Base-by-base conservation (phyloP, 176 grass and related monocot species). In the Lolium perenne region DNA sequence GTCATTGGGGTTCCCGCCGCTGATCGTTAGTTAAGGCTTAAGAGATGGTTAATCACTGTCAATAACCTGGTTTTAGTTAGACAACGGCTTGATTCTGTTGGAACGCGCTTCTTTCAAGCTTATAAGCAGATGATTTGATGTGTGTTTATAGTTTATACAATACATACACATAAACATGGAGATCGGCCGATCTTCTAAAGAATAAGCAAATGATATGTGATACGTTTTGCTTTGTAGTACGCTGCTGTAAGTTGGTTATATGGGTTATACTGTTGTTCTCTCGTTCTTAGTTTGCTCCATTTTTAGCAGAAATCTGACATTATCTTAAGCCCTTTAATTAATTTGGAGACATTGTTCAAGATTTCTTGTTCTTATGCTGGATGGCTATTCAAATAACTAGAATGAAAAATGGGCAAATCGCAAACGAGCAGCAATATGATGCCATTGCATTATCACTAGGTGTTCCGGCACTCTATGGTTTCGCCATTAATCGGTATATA, bases 1-100 rank as follows among this genome's bases (percentile, higher is more conserved):
- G 14, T 2, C 86, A 23, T 10, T 90, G 14, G 89, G 84, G 38
- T 96, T 87, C 41, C 71, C 68, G 32, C 89, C 79, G 40, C 86
- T 90, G 20, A 86, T 60, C 13, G 90, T 94, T 53, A 87, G 23
- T 72, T 86, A 71, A 35, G 32, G 1, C 32, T 35, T 35, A 35
- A 84, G 64, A 20, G 15, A 10, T 17, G 49, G 49, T 54, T 71
- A 0, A 0, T 55, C 55, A n/a, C 1, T 26, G 45, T 68, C 16
- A 38, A 78, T 82, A 82, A 76, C 10, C 35, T 18, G 49, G 32
- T 69, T 57, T 83, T 70, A 71, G 20, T 60, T 51, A 65, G 50
- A 70, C 67, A 59, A 58, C 71, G 16, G 40, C 38, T 20, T 82
- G 69, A 75, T 8, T 21, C 49, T 6, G 57, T 38, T 10, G 35